Evolutionary conservation across 75 land plant species (phyloP), one percentile per base, ranked within the genome.

Genomic region (Picea sitchensis): DNA sequence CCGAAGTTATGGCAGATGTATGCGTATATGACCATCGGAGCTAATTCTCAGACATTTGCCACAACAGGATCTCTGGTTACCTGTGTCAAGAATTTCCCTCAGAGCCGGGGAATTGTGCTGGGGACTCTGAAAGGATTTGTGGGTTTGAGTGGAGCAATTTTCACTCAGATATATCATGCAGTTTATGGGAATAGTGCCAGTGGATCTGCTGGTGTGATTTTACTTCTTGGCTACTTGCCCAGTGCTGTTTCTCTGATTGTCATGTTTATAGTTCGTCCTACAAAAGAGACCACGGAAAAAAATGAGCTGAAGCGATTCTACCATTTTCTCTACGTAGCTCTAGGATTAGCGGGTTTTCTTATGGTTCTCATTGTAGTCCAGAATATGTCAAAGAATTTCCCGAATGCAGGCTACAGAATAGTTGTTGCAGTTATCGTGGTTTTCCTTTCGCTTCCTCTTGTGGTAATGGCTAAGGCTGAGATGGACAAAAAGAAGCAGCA

Each of bases 1-100:
- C 90, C 90, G 2, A 26, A 63, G 6, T 80, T 69, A 69, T 92
- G 91, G 91, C 91, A 87, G 61, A 92, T 92, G 94, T 92, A 89
- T 67, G 14, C 83, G 58, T 89, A 81, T 80, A 87, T 89, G 4
- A 82, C 79, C 76, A 58, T 92, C 26, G 94, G 86, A 51, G 84
- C 91, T 18, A 87, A 89, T 68, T 80, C 92, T 3, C 84, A 81
- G 78, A 77, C 91, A 4, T 92, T 83, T 78, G 78, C 82, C 75
- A 91, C 82, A 72, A 91, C 93, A 6, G 87, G 85, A n/a, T 81
- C 83, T 47, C 76, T 84, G 3, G 93, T 92, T 57, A 89, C 91
- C 26, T 80, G 85, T 18, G 87, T 91, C 59, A 83, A 82, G 69
- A 88, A 80, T 61, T 91, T 91, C 79, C 93, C 88, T 13, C 82